These are phyloP conservation scores for Candida silvicultrix DNA, from an alignment of 805 yeast genomes.

Conservation along the genomic window DNA sequence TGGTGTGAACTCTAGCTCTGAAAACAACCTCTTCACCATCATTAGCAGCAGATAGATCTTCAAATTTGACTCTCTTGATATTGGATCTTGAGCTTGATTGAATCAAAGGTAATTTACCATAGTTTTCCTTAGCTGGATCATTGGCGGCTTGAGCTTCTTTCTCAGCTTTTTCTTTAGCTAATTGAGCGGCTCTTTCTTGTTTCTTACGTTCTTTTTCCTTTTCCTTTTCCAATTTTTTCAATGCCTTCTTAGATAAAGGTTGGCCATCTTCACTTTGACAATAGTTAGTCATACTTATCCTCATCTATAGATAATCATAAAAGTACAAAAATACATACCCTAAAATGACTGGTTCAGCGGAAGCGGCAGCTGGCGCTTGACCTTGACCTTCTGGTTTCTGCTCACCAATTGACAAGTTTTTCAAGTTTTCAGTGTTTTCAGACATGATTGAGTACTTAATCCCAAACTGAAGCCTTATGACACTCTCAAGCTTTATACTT, in stretches of 20 bases:
- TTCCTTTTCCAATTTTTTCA: slow-evolving; percentile 91
- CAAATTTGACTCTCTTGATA: slow-evolving; percentile 51
- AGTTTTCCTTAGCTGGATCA: slow-evolving; percentile 82
- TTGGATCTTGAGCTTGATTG: slow-evolving; percentile 73
- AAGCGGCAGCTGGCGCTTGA: slow-evolving; percentile 30
- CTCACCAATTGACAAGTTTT: slow-evolving; percentile 2
- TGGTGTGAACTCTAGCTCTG: slow-evolving; percentile 91
- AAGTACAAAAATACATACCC: slow-evolving; percentile 11
- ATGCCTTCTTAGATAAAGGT: slow-evolving; percentile 88
- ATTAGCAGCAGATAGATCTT: slow-evolving; percentile 46
- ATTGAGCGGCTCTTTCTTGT: slow-evolving; percentile 85
- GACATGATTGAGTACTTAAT: slow-evolving; percentile 6
- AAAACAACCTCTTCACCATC: slow-evolving; percentile 77
- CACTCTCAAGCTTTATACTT: background rate
- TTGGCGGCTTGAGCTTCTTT: slow-evolving; percentile 62
- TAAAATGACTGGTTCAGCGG: slow-evolving; percentile 38
- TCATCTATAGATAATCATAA: too few species aligned
- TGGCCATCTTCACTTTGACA: slow-evolving; percentile 69
- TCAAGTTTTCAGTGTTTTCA: slow-evolving; percentile 10
- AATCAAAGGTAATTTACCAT: slow-evolving; percentile 85
- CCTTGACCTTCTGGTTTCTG: background rate
- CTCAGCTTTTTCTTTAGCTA: slow-evolving; percentile 76
- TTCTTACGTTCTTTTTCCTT: slow-evolving; percentile 89
- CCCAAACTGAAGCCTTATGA: background rate
- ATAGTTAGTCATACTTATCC: too few species aligned